A percentile compares a stretch with the other conserved stretches of the same genome.
These are phyloP conservation scores for Puccinia coronata DNA, from an alignment of 1,284 basidiomycete species.

Conservation along the genomic window DNA sequence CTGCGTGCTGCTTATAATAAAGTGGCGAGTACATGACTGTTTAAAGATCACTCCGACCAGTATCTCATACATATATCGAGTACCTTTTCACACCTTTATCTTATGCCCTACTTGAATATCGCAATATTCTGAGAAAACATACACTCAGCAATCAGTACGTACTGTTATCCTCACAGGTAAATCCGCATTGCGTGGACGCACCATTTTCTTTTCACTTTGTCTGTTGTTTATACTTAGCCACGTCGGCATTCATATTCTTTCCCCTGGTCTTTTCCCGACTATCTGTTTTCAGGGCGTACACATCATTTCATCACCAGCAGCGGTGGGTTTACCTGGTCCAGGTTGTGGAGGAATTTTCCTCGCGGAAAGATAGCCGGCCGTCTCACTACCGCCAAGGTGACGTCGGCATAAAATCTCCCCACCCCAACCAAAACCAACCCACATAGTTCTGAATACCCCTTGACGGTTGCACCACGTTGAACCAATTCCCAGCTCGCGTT, in stretches of 20 bases:
- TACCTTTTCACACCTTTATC: too few relatives aligned
- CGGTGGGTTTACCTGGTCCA: neutral
- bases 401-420: neutral
- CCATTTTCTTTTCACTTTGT: neutral
- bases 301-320: neutral
- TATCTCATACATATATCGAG: too few relatives aligned
- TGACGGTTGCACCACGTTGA: neutral
- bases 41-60: too few relatives aligned
- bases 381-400: neutral
- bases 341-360: neutral
- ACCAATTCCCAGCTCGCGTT: slow-evolving; percentile 3
- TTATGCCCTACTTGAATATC: too few relatives aligned
- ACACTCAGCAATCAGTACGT: neutral
- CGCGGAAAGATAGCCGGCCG: neutral
- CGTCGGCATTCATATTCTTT: slow-evolving; percentile 4
- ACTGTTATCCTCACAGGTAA: neutral
- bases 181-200: neutral
- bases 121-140: too few relatives aligned
- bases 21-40: neutral
- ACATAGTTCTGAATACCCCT: slow-evolving; percentile 3
- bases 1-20: neutral
- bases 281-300: neutral
- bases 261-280: neutral
- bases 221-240: too few relatives aligned
- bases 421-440: slow-evolving; percentile 9